A percentile compares a stretch with the other conserved stretches of the same genome.
Conservation (phyloP, 2,329 filamentous ascomycete species). For the Pseudocercospora musae region DNA sequence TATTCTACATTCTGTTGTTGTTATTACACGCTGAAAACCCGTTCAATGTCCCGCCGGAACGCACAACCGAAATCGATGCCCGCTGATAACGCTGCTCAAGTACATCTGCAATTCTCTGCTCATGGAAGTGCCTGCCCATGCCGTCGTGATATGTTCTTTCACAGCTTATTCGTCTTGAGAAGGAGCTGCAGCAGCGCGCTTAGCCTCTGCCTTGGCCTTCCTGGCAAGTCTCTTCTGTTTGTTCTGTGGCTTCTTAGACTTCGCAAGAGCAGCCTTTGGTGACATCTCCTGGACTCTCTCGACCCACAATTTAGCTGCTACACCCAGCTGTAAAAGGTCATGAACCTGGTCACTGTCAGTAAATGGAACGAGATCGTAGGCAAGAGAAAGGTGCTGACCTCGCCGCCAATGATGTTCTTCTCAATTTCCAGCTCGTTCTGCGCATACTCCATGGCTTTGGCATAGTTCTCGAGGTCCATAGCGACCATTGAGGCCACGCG, state of each 20-base stretch:
- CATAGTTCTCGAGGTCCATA: slow-evolving; percentile 10
- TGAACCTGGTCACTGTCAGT: slow-evolving; percentile 16
- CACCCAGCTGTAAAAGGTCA: slow-evolving; percentile 11
- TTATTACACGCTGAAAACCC: slow-evolving; percentile 9
- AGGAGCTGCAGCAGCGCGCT: background rate
- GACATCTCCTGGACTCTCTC: slow-evolving; percentile 1
- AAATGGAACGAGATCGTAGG: background rate
- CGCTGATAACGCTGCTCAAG: background rate
- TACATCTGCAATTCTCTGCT: background rate
- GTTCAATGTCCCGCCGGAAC: slow-evolving; percentile 5
- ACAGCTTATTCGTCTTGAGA: background rate
- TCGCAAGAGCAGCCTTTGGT: background rate
- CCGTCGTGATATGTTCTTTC: background rate
- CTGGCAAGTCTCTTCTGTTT: background rate
- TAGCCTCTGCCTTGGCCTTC: background rate
- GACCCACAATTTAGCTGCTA: slow-evolving; percentile 15
- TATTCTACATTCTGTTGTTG: slow-evolving; percentile 4
- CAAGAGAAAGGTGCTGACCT: background rate
- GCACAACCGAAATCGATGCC: background rate
- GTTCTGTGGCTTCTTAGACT: background rate
- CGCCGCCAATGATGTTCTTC: slow-evolving; percentile 22
- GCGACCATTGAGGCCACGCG: slow-evolving; percentile 20
- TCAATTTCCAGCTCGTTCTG: slow-evolving; percentile 30
- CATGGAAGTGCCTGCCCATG: background rate
- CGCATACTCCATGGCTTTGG: slow-evolving; percentile 19